A percentile compares a stretch with the other conserved stretches of the same genome.
These are phyloP conservation scores for Coemansia sp. DNA, from an alignment of 192 early-diverging fungal species.

Conservation along the genomic window DNA sequence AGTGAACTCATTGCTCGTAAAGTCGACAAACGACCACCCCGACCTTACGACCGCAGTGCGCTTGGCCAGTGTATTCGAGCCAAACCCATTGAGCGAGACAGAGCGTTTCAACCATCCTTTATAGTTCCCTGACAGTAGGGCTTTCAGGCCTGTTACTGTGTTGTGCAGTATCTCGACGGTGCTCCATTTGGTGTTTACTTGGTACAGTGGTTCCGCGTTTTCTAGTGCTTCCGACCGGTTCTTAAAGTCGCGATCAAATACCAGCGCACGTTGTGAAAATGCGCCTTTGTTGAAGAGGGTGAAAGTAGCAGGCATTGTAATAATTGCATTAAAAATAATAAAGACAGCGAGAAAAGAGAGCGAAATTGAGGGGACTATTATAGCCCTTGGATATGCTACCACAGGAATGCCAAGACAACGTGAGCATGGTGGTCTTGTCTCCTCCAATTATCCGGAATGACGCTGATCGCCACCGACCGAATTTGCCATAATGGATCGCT, in stretches of 20 bases:
- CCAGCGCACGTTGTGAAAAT: conserved; percentile 5
- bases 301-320: neutral
- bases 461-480: neutral
- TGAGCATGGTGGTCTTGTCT: neutral
- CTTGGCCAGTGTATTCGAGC: conserved; percentile 11
- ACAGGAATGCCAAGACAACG: neutral
- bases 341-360: neutral
- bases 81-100: conserved; percentile 6
- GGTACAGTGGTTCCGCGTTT: neutral
- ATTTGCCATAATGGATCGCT: neutral
- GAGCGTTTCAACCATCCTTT: neutral
- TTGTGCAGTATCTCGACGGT: neutral
- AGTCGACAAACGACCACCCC: conserved; percentile 33
- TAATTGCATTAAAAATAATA: neutral
- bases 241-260: conserved; percentile 2
- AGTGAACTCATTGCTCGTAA: conserved; percentile 20
- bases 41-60: neutral
- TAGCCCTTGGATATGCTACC: neutral
- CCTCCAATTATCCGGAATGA: neutral
- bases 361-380: neutral
- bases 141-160: neutral
- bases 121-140: conserved; percentile 7
- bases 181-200: neutral
- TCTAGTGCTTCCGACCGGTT: neutral
- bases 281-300: conserved; percentile 5